Evolutionary conservation across 768 basidiomycete species (phyloP).

Genomic region (Antrodiella citrinella): DNA sequence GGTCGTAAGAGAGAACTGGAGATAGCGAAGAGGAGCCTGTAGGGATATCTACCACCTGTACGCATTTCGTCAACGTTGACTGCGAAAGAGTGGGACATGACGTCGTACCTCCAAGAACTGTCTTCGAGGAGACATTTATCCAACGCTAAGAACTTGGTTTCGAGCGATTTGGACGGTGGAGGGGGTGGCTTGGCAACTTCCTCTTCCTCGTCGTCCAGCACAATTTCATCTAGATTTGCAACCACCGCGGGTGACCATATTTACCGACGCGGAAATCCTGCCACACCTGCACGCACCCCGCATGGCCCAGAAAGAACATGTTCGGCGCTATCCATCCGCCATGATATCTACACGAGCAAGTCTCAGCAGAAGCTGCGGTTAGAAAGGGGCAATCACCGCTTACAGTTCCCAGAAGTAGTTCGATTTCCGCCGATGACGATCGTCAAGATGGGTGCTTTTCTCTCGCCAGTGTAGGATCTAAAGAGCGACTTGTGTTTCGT

Average conservation of each 20-base stretch:
- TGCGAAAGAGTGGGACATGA: neutral
- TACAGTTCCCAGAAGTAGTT: constrained; percentile 96
- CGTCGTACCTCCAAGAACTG: constrained; percentile 70
- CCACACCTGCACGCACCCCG: constrained; percentile 67
- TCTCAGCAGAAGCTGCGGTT: neutral
- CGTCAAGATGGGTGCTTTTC: constrained; percentile 78
- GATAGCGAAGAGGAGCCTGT: constrained; percentile 1
- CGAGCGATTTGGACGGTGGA: constrained; percentile 20
- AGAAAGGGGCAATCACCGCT: too few relatives aligned
- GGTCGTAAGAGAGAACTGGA: constrained; percentile 56
- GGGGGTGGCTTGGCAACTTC: constrained; percentile 30
- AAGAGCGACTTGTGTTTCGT: constrained; percentile 10
- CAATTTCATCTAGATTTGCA: constrained; percentile 44
- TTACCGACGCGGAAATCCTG: constrained; percentile 66
- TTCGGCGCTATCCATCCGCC: constrained; percentile 97
- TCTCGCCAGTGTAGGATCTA: constrained; percentile 84
- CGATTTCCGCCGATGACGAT: constrained; percentile 96
- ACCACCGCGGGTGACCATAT: constrained; percentile 9
- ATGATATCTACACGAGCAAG: constrained; percentile 85
- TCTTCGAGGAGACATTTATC: constrained; percentile 74
- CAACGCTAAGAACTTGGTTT: constrained; percentile 80
- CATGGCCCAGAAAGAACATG: constrained; percentile 92
- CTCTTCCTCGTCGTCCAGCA: constrained; percentile 39
- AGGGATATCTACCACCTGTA: constrained; percentile 56
- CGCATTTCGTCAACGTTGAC: neutral